Conservation (phyloP, 768 basidiomycete genomes). For the Boletus insuetus region DNA sequence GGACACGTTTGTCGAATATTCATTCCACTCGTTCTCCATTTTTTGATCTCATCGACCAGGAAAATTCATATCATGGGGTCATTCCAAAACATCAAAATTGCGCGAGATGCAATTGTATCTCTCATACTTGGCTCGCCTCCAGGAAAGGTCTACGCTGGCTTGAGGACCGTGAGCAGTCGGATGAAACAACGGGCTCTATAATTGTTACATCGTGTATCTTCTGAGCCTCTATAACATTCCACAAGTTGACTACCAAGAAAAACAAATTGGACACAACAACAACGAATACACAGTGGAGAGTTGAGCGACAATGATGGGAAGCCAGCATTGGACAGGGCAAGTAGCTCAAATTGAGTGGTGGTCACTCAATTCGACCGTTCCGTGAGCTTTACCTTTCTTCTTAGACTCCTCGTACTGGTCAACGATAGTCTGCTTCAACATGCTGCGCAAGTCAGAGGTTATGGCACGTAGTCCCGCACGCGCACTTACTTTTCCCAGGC, state of each 20-base stretch:
- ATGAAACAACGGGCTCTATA: slow-evolving; percentile 91
- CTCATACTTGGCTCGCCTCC: slow-evolving; percentile 94
- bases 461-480: not conserved
- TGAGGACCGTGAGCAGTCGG: slow-evolving; percentile 87
- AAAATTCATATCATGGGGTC: slow-evolving; percentile 99
- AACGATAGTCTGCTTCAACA: slow-evolving; percentile 45
- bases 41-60: slow-evolving; percentile 39
- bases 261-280: slow-evolving; percentile 1
- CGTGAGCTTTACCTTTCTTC: slow-evolving; percentile 23
- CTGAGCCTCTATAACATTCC: slow-evolving; percentile 4
- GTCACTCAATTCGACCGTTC: slow-evolving; percentile 11
- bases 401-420: slow-evolving; percentile 50
- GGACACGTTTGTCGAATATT: slow-evolving; percentile 70
- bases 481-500: slow-evolving; percentile 59
- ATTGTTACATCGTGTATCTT: slow-evolving; percentile 15
- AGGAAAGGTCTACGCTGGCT: slow-evolving; percentile 87
- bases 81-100: slow-evolving; percentile 98
- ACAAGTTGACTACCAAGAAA: slow-evolving; percentile 6
- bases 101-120: slow-evolving; percentile 93
- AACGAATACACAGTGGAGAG: not conserved
- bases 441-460: slow-evolving; percentile 31
- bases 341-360: not conserved
- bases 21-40: not conserved
- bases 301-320: not conserved
- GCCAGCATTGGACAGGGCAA: not conserved